A percentile compares a stretch with the other conserved stretches of the same genome.
phyloP scores from a whole-genome alignment of 306 rosid genomes.

The Oxytropis ochrocephala region DNA sequence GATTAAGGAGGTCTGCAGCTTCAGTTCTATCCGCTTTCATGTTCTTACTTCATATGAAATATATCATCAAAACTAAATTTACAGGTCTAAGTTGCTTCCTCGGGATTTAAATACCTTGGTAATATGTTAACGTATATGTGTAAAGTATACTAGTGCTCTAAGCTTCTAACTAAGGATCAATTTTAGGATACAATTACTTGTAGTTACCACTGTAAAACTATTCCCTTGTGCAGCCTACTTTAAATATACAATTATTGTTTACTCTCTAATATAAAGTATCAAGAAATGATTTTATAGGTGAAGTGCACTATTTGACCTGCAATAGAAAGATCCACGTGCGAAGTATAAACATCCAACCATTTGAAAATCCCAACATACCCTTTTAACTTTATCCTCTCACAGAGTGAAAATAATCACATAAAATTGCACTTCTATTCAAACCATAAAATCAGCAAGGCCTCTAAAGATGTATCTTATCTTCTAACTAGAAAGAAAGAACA shows the following conservation, averaged over 20 bases:
- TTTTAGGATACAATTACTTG: background rate
- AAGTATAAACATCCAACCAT: background rate
- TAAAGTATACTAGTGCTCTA: background rate
- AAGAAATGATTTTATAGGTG: background rate
- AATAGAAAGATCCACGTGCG: background rate
- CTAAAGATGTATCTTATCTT: background rate
- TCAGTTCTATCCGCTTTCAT: background rate
- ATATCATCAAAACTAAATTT: background rate
- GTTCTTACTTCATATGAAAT: background rate
- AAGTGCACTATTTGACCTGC: background rate
- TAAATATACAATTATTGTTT: background rate
- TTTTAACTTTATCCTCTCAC: background rate
- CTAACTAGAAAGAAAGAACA: slow-evolving; percentile 15
- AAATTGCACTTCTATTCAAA: background rate
- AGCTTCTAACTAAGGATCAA: background rate
- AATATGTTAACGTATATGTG: background rate
- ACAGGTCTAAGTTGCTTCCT: background rate
- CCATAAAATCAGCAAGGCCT: slow-evolving; percentile 11
- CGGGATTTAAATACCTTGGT: background rate
- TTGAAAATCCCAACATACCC: background rate
- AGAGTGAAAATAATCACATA: background rate
- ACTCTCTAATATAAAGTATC: background rate
- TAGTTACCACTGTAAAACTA: background rate
- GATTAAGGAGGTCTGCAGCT: background rate
- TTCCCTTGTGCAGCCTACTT: background rate